phyloP scores from a whole-genome alignment of 169 alveolate species.

The Nephromyces sp. region DNA sequence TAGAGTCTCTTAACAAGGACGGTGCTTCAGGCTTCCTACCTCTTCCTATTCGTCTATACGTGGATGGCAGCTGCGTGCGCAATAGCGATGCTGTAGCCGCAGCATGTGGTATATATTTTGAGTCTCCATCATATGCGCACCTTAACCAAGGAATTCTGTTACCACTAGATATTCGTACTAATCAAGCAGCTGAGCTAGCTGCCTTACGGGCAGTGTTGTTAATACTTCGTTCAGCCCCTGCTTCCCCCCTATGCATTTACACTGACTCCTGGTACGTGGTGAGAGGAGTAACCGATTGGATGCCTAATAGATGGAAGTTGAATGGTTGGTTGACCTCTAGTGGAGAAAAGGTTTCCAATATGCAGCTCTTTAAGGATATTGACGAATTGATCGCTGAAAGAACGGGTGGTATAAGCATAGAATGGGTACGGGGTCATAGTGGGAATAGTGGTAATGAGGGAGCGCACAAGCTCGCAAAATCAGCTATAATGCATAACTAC shows the following conservation, averaged over 20 bases:
- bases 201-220: not conserved
- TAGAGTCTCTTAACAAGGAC: too few relatives aligned
- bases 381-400: not conserved
- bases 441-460: not conserved
- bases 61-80: too few relatives aligned
- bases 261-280: not conserved
- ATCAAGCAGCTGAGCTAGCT: not conserved
- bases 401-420: not conserved
- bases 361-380: not conserved
- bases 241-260: not conserved
- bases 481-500: not conserved
- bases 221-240: not conserved
- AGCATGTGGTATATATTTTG: too few relatives aligned
- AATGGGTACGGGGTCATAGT: not conserved
- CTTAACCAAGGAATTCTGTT: too few relatives aligned
- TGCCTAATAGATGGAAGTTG: not conserved
- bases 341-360: not conserved
- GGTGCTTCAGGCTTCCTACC: too few relatives aligned
- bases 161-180: too few relatives aligned
- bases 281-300: not conserved
- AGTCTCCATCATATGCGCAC: too few relatives aligned
- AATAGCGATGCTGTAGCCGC: too few relatives aligned
- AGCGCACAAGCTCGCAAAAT: not conserved
- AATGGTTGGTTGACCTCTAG: not conserved
- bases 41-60: too few relatives aligned